Evolutionary conservation across 805 yeast genomes (phyloP), one percentile per base, ranked within the genome.

Genomic region (Myxozyma sirexii): DNA sequence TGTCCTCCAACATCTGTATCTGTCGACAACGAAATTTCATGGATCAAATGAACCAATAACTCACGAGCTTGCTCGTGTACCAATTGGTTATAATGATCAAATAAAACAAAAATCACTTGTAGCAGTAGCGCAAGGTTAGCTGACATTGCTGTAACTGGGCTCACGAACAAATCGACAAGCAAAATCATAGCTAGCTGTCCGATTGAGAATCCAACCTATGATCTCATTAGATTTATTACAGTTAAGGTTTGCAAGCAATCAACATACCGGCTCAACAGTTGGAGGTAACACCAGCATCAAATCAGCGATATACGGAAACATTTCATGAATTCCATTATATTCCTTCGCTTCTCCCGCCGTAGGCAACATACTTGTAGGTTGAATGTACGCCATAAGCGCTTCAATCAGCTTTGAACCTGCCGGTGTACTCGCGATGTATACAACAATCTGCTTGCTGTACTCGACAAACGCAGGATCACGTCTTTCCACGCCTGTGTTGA

Each of bases 361-460:
- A 1, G 97, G 97, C n/a, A 94, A 85, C 96, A 93, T 90, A 4
- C 86, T 79, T 65, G 85, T 87, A 1, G 98, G 97, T 66, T 88
- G 88, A 46, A 94, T 76, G 65, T 88, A 87, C 3, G 77, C 76
- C 24, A 91, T 76, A 58, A 96, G 76, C 12, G 84, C 79, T 56
- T 89, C 92, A 33, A 87, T 78, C 23, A 81, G 68, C 50, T 84
- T 83, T 1, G 78, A 68, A 1, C 84, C 84, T 0, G 96, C 86
- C 1, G 76, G 74, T 0, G 78, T 70, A 1, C 74, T 68, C 10
- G 74, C 70, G 27, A 94, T 72, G 64, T 87, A 90, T 35, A 90
- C 88, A 46, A 94, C 80, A 26, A 94, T 86, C 66, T 90, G 96
- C 56, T 96, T 80, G 0, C 94, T 83, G 64, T 84, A 83, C 61